Evolutionary conservation across 805 yeast genomes (phyloP).

Genomic region (Cyberlindnera mycetangii): DNA sequence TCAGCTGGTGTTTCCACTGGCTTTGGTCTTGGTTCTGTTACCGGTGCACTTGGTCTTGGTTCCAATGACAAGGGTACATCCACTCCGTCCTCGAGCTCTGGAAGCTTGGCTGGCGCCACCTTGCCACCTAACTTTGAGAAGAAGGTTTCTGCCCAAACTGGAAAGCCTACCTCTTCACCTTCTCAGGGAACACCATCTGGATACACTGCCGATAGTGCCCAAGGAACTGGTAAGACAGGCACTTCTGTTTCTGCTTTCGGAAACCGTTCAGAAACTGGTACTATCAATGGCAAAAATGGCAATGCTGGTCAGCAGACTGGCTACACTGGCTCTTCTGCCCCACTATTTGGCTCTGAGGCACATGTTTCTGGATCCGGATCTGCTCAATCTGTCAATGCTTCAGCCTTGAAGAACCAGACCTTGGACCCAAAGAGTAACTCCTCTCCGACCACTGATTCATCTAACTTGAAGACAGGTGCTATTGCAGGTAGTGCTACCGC

Average conservation of each 20-base stretch:
- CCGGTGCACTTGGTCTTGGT: conserved; percentile 2
- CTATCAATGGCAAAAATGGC: no score
- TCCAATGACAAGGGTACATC: conserved; percentile 4
- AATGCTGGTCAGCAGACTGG: conserved; percentile 12
- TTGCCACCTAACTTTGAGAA: conserved; percentile 28
- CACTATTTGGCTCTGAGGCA: conserved; percentile 12
- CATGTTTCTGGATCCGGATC: background rate
- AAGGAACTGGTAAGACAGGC: no score
- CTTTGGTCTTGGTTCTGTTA: background rate
- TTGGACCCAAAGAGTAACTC: conserved; percentile 12
- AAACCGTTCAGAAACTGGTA: no score
- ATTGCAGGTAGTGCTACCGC: conserved; percentile 4
- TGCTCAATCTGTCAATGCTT: background rate
- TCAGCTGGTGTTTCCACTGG: background rate
- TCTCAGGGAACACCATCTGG: conserved; percentile 2
- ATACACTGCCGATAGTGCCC: no score
- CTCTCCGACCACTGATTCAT: conserved; percentile 1
- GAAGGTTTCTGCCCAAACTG: conserved; percentile 8
- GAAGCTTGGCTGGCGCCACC: conserved; percentile 22
- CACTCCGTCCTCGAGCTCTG: conserved; percentile 14
- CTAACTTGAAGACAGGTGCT: conserved; percentile 3
- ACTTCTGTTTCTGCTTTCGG: no score
- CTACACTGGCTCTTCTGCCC: conserved; percentile 10
- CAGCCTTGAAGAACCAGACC: conserved; percentile 4
- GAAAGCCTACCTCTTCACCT: background rate